Evolutionary conservation across 2,329 filamentous ascomycete genomes (phyloP).

Genomic region (Geoglossum cookeanum): DNA sequence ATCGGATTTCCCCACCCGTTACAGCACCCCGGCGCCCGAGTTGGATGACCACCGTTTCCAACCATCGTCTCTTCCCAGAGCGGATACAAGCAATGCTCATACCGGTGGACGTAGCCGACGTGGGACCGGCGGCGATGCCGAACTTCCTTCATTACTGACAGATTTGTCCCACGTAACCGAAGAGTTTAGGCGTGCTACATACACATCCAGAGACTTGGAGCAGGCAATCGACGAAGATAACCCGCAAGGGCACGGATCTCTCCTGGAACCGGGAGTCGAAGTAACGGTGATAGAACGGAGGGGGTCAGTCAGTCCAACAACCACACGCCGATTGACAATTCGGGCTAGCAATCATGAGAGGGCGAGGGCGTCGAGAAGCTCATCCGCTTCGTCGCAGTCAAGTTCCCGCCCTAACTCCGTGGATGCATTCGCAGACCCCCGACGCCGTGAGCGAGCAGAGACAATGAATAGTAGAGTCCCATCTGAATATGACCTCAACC

Average conservation of each 20-base stretch:
- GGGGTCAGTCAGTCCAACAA: background rate
- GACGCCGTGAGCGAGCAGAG: constrained; percentile 58
- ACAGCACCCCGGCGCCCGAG: constrained; percentile 56
- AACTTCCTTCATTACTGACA: constrained; percentile 21
- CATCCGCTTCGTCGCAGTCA: constrained; percentile 41
- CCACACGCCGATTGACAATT: constrained; percentile 1
- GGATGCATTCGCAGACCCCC: constrained; percentile 85
- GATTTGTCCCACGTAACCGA: constrained; percentile 25
- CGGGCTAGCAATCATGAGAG: background rate
- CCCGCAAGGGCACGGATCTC: background rate
- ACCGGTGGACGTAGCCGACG: constrained; percentile 25
- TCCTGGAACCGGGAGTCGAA: constrained; percentile 13
- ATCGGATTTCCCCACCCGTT: constrained; percentile 52
- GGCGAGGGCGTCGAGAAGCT: constrained; percentile 22
- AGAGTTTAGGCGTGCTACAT: constrained; percentile 7
- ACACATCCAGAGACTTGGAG: background rate
- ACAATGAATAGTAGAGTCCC: constrained; percentile 41
- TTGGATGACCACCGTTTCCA: constrained; percentile 76
- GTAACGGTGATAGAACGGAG: constrained; percentile 13
- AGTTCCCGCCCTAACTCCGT: constrained; percentile 89
- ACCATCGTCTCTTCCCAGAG: constrained; percentile 37
- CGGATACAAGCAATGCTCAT: constrained; percentile 22
- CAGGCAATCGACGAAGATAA: constrained; percentile 2
- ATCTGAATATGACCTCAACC: constrained; percentile 41
- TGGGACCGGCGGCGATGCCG: constrained; percentile 42